Percentiles rank a stretch among this genome's conserved stretches.
Evolutionary conservation across 176 grass and related monocot genomes (phyloP).

Genomic region (sorghum (Sorghum bicolor)): Sorghum_bicolor_NCBIv3 NC_012873.2:64483501-64484000

Average conservation of each 20-base stretch:
- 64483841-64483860: no score
- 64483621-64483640: not conserved
- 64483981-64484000: not conserved
- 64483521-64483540: conserved; percentile 96
- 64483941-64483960: no score
- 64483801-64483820: no score
- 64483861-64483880: no score
- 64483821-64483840: no score
- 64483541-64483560: conserved; percentile 45
- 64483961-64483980: not conserved
- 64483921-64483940: no score
- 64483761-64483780: not conserved
- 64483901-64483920: no score
- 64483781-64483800: no score
- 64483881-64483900: no score
- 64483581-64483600: not conserved
- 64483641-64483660: not conserved
- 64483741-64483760: not conserved
- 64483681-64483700: not conserved
- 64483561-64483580: conserved; percentile 10
- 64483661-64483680: not conserved
- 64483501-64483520: conserved; percentile 86
- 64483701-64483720: not conserved
- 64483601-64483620: conserved; percentile 9
- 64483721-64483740: not conserved